Percentiles rank a stretch among this genome's conserved stretches.
Evolutionary conservation across 345 rosid species (phyloP).

Genomic region (Cardiospermum halicacabum): DNA sequence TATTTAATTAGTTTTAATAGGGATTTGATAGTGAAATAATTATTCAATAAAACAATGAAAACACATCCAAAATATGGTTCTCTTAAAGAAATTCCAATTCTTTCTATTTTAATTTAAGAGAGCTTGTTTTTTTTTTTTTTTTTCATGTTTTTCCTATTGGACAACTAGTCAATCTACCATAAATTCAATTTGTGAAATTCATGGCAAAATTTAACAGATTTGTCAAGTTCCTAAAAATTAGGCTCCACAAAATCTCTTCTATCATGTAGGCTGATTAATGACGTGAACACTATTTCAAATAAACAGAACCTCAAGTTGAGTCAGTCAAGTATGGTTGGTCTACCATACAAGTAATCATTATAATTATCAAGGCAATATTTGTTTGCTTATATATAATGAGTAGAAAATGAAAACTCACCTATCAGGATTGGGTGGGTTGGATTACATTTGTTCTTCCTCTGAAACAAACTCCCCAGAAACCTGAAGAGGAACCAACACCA

Average conservation of each 20-base stretch:
- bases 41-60: background rate
- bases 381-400: background rate
- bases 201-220: background rate
- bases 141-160: too few relatives aligned
- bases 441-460: background rate
- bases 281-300: background rate
- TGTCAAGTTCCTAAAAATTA: background rate
- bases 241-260: background rate
- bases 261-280: background rate
- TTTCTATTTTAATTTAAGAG: too few relatives aligned
- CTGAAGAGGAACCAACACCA: background rate
- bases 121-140: too few relatives aligned
- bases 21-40: background rate
- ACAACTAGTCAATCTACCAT: too few relatives aligned
- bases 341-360: background rate
- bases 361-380: background rate
- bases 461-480: conserved; percentile 9
- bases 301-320: background rate
- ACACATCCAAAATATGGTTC: too few relatives aligned
- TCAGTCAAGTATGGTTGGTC: background rate
- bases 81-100: too few relatives aligned
- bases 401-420: background rate
- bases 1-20: background rate
- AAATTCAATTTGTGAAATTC: too few relatives aligned
- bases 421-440: background rate